Conservation (phyloP, 768 basidiomycete species). For the Imleria badia region DNA sequence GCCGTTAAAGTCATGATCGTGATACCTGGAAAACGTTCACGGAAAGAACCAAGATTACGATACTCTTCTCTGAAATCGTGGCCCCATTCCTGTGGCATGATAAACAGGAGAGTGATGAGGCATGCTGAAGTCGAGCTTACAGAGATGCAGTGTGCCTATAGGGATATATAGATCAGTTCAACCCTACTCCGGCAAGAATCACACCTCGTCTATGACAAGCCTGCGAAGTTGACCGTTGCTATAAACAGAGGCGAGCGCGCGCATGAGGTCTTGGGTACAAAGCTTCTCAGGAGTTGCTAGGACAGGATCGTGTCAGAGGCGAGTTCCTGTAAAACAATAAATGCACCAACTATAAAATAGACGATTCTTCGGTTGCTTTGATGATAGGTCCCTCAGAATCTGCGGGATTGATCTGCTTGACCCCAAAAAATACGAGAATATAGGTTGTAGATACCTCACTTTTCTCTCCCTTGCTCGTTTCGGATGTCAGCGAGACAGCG, state of each 20-base stretch:
- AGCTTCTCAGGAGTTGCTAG: constrained; percentile 79
- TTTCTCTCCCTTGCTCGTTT: constrained; percentile 56
- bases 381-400: constrained; percentile 62
- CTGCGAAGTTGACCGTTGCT: constrained; percentile 61
- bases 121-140: constrained; percentile 35
- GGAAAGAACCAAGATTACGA: constrained; percentile 67
- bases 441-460: constrained; percentile 45
- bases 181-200: constrained; percentile 10
- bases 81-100: constrained; percentile 69
- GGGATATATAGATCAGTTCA: not conserved
- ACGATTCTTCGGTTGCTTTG: constrained; percentile 55
- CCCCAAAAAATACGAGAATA: not conserved
- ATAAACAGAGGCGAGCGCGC: constrained; percentile 50
- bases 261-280: constrained; percentile 51
- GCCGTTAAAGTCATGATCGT: constrained; percentile 90
- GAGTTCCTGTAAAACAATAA: not conserved
- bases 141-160: constrained; percentile 80
- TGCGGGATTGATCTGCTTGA: constrained; percentile 26
- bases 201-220: constrained; percentile 79
- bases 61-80: constrained; percentile 80
- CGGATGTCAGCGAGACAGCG: constrained; percentile 66
- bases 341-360: constrained; percentile 68
- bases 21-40: constrained; percentile 60
- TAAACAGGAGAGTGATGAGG: not conserved
- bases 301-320: not conserved